Evolutionary conservation across 2,329 filamentous ascomycete species (phyloP).

Genomic region (Pseudocercospora macadamiae): DNA sequence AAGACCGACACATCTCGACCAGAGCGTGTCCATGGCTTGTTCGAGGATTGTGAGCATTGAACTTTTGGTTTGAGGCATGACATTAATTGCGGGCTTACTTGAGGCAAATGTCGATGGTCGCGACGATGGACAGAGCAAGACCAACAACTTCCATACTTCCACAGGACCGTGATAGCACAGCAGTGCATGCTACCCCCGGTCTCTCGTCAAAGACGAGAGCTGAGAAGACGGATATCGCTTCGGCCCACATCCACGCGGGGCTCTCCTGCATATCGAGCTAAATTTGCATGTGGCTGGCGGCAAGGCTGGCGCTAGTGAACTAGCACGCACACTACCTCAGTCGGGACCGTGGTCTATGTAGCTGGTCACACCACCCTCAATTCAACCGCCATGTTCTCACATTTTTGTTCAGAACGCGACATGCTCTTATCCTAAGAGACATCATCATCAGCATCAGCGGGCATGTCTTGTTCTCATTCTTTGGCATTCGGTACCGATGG

Average conservation of each 20-base stretch:
- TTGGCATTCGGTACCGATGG: background rate
- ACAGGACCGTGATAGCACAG: background rate
- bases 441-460: background rate
- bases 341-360: background rate
- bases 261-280: background rate
- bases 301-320: constrained; percentile 5
- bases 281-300: background rate
- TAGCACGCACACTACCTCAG: background rate
- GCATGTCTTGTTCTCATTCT: background rate
- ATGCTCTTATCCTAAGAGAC: too few relatives aligned
- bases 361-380: background rate
- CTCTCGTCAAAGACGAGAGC: background rate
- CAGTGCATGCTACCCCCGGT: background rate
- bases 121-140: constrained; percentile 1
- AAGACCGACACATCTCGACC: constrained; percentile 12
- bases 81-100: background rate
- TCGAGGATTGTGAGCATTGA: background rate
- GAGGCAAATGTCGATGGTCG: background rate
- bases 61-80: background rate
- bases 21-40: constrained; percentile 8
- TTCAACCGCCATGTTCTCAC: background rate
- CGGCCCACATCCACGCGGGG: background rate
- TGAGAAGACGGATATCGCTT: background rate
- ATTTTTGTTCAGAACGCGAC: background rate
- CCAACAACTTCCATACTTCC: background rate